Evolutionary conservation across 2,329 filamentous ascomycete species (phyloP).

Genomic region (Colletotrichum sp.): DNA sequence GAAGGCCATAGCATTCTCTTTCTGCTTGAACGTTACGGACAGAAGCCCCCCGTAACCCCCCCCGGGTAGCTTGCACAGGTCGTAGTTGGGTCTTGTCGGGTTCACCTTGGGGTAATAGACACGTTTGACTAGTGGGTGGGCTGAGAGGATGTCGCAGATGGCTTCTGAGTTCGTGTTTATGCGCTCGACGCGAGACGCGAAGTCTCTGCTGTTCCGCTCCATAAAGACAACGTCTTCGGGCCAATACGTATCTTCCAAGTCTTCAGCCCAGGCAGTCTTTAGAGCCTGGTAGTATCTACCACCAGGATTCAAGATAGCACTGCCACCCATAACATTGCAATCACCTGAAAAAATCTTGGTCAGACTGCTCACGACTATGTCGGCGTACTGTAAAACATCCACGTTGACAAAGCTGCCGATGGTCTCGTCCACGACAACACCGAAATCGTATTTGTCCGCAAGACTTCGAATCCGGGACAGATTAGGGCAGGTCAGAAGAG

Average conservation of each 20-base stretch:
- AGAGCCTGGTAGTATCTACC: constrained; percentile 73
- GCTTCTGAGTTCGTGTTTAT: constrained; percentile 87
- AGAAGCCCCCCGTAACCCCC: constrained; percentile 92
- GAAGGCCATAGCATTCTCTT: constrained; percentile 76
- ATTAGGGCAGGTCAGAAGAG: constrained; percentile 84
- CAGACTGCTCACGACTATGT: constrained; percentile 91
- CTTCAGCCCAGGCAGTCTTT: constrained; percentile 66
- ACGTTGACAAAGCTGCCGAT: constrained; percentile 97
- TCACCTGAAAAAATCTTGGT: constrained; percentile 98
- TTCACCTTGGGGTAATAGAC: constrained; percentile 89
- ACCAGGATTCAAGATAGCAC: constrained; percentile 67
- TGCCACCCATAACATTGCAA: constrained; percentile 97
- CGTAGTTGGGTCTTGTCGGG: constrained; percentile 74
- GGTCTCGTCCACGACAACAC: constrained; percentile 92
- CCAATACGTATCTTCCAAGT: constrained; percentile 93
- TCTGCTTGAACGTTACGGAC: constrained; percentile 79
- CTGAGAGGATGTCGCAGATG: constrained; percentile 74
- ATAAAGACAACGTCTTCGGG: constrained; percentile 93
- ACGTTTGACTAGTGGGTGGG: constrained; percentile 69
- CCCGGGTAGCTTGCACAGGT: constrained; percentile 72
- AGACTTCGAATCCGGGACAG: constrained; percentile 79
- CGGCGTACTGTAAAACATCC: constrained; percentile 86
- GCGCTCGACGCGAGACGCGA: constrained; percentile 79
- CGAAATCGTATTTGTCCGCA: constrained; percentile 85
- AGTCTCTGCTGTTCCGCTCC: constrained; percentile 95